A percentile compares a stretch with the other conserved stretches of the same genome.
Evolutionary conservation across 2,329 filamentous ascomycete species (phyloP).

Genomic region (Colletotrichum tropicale): DNA sequence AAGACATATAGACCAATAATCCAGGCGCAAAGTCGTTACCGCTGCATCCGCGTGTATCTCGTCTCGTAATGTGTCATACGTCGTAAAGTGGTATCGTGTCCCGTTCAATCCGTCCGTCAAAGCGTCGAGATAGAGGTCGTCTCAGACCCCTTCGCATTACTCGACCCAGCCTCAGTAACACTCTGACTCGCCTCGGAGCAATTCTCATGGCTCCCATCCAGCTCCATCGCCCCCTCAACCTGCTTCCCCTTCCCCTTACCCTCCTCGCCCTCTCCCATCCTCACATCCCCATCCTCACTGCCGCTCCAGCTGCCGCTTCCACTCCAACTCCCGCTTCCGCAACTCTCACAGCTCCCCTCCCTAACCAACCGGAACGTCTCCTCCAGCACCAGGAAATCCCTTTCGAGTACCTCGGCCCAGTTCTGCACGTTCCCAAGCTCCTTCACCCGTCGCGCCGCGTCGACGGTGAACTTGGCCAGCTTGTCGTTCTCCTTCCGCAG

Average conservation of each 20-base stretch:
- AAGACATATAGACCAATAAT: background rate
- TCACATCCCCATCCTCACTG: constrained; percentile 27
- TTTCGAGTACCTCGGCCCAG: constrained; percentile 83
- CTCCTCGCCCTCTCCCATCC: constrained; percentile 1
- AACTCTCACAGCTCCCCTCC: constrained; percentile 30
- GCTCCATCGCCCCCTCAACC: constrained; percentile 13
- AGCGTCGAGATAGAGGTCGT: constrained; percentile 39
- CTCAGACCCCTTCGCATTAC: constrained; percentile 41
- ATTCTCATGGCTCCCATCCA: constrained; percentile 22
- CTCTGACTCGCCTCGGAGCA: constrained; percentile 43
- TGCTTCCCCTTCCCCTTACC: constrained; percentile 28
- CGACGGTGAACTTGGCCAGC: constrained; percentile 67
- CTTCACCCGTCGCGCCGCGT: constrained; percentile 70
- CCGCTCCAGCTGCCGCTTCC: constrained; percentile 40
- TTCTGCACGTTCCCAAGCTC: constrained; percentile 85
- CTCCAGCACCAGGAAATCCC: constrained; percentile 67
- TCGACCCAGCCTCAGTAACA: constrained; percentile 39
- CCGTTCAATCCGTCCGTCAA: constrained; percentile 1
- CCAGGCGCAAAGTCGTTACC: background rate
- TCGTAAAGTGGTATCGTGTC: constrained; percentile 24
- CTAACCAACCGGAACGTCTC: constrained; percentile 66
- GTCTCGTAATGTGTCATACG: background rate
- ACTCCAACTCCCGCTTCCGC: constrained; percentile 31
- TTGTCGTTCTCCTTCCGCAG: constrained; percentile 69
- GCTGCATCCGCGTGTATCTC: background rate